Evolutionary conservation across 2,329 filamentous ascomycete species (phyloP), one percentile per base, ranked within the genome.

Genomic region (Talaromyces islandicus): DNA sequence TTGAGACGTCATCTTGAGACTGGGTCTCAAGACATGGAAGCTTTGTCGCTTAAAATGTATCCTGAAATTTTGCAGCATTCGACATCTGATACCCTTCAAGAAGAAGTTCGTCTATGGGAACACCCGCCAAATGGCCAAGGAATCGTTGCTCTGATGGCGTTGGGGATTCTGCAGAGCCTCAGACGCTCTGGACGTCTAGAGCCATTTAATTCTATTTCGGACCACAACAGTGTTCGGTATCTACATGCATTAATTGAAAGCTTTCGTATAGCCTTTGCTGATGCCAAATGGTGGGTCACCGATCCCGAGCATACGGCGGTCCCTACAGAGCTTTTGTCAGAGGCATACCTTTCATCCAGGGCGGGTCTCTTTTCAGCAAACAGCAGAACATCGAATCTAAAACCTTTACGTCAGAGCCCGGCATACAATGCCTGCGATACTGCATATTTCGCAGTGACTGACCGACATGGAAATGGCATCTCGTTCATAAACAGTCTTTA

Each of bases 401-500:
- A 27, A 21, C 46, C 46, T 7, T 73, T 88, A 0, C 76, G 84
- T 48, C 89, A 91, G 70, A 89, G 91, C 71, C 91, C 92, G 0
- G 93, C 93, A 0, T 85, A 94, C 62, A 88, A 87, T 64, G 88
- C 89, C 75, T 90, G 88, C 72, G 94, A 99, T 73, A 97, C 93
- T 0, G 93, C 97, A 25, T 97, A 97, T 79, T 96, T 97, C 70
- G 87, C 88, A 59, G 89, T 89, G 9, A 89, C 91, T 0, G 93
- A 97, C 77, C 75, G 80, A 1, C 79, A 85, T 35, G 93, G 93
- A 58, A 97, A 97, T 74, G 93, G 89, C 43, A 92, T 93, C 58
- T 93, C 89, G 24, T 96, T 97, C 77, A 97, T 97, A 79, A 97
- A 96, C 82, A 92, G 88, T 75, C 95, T 93, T 80, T 97, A 92